A percentile compares a stretch with the other conserved stretches of the same genome.
Conservation (phyloP, 2,329 filamentous ascomycete genomes). For the Pseudogymnoascus sp. region DNA sequence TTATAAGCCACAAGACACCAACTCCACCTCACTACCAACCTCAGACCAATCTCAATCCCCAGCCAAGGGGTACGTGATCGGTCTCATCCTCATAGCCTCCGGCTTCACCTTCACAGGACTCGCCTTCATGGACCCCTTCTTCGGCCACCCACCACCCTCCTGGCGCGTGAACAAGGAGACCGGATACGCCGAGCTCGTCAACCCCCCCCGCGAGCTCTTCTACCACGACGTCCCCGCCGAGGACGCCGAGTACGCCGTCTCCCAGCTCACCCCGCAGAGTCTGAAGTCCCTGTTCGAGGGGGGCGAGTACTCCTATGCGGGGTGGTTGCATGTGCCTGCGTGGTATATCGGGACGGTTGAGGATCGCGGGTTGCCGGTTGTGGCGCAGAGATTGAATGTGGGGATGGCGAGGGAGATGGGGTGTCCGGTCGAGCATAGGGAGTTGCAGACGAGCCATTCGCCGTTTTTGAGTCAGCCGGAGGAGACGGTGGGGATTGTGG, state of each 20-base stretch:
- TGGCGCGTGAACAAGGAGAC: conserved; percentile 29
- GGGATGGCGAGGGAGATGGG: conserved; percentile 33
- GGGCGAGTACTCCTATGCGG: conserved; percentile 26
- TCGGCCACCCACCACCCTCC: conserved; percentile 28
- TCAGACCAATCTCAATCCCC: background rate
- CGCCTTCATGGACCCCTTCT: conserved; percentile 32
- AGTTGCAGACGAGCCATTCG: conserved; percentile 36
- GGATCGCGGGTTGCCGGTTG: conserved; percentile 33
- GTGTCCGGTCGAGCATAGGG: conserved; percentile 28
- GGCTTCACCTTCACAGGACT: conserved; percentile 31
- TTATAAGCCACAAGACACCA: conserved; percentile 20
- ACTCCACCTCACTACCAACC: conserved; percentile 10
- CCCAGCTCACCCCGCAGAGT: conserved; percentile 33
- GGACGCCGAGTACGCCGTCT: conserved; percentile 34
- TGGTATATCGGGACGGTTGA: conserved; percentile 35
- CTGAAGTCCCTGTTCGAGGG: conserved; percentile 36
- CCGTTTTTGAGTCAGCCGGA: conserved; percentile 37
- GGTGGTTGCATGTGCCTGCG: conserved; percentile 25
- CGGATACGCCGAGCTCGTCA: conserved; percentile 33
- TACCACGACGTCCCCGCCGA: conserved; percentile 37
- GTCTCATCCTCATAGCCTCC: conserved; percentile 33
- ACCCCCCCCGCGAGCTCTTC: conserved; percentile 31
- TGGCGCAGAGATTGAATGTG: conserved; percentile 31
- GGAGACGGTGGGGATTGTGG: conserved; percentile 31
- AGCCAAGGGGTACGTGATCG: conserved; percentile 30